These are phyloP conservation scores for Cordyceps fumosorosea DNA, from an alignment of 2,329 filamentous ascomycete species.

Conservation along the genomic window DNA sequence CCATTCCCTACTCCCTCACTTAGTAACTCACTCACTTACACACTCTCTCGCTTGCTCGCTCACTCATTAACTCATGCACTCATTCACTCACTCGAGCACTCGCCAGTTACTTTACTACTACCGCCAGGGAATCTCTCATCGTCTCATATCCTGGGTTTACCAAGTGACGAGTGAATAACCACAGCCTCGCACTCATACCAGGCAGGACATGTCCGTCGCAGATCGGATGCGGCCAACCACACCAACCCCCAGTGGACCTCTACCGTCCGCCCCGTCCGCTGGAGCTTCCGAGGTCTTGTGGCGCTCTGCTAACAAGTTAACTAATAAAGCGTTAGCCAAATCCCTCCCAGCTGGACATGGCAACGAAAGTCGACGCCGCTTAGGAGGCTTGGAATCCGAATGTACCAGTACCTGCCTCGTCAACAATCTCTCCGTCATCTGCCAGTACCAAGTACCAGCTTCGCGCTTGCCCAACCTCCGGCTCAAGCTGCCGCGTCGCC, in stretches of 20 bases:
- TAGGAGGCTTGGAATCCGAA: neutral
- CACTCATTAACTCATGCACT: too few species aligned
- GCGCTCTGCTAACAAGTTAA: neutral
- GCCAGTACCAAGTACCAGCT: neutral
- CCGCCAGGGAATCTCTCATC: too few species aligned
- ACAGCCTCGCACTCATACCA: too few species aligned
- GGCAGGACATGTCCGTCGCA: neutral
- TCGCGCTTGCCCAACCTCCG: neutral
- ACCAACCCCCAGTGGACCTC: neutral
- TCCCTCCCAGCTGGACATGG: neutral
- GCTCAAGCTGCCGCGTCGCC: neutral
- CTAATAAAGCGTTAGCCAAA: neutral
- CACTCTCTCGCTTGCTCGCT: too few species aligned
- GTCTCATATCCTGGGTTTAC: too few species aligned
- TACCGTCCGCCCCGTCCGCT: neutral
- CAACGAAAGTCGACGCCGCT: neutral
- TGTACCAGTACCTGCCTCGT: neutral
- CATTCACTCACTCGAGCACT: too few species aligned
- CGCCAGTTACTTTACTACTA: too few species aligned
- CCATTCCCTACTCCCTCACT: too few species aligned
- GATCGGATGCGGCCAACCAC: neutral
- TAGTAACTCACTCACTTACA: too few species aligned
- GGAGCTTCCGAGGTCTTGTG: neutral
- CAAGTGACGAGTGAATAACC: too few species aligned
- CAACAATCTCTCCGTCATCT: too few species aligned